These are phyloP conservation scores for Zymoseptoria passerinii DNA, from an alignment of 2,329 filamentous ascomycete genomes.

Conservation along the genomic window DNA sequence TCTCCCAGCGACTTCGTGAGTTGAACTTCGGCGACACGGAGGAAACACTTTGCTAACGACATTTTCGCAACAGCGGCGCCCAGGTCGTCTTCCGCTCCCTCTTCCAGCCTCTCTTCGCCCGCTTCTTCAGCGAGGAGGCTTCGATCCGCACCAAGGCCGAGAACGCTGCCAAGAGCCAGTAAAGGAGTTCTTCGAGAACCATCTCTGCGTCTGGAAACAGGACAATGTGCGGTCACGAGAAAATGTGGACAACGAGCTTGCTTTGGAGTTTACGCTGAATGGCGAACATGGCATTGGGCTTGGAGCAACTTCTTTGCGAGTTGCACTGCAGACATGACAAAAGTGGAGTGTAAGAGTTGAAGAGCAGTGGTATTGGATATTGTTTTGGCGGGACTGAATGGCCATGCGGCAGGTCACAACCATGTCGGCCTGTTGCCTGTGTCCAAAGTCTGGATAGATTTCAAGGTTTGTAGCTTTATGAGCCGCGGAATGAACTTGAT, in stretches of 20 bases:
- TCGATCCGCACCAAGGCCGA: conserved; percentile 80
- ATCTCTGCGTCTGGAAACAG: not conserved
- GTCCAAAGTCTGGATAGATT: not conserved
- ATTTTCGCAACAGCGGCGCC: conserved; percentile 59
- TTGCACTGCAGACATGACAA: not conserved
- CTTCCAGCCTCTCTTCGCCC: conserved; percentile 80
- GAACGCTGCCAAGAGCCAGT: conserved; percentile 35
- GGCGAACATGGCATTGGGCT: not conserved
- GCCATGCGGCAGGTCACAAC: not conserved
- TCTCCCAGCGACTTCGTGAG: conserved; percentile 86
- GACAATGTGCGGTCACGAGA: not conserved
- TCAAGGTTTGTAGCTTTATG: not conserved
- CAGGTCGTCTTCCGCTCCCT: conserved; percentile 96
- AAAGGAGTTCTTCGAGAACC: conserved; percentile 7
- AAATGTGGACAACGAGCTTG: not conserved
- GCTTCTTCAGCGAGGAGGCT: conserved; percentile 70
- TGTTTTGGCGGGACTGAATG: not conserved
- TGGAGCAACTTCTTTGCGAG: not conserved
- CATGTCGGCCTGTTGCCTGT: not conserved
- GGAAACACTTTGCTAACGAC: not conserved
- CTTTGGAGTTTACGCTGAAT: not conserved
- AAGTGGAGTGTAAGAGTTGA: not conserved
- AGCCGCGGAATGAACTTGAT: not conserved
- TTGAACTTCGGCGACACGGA: conserved; percentile 17
- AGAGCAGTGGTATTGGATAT: not conserved